A percentile compares a stretch with the other conserved stretches of the same genome.
Evolutionary conservation across 176 grass and related monocot genomes (phyloP).

Genomic region (Miscanthus lutarioriparius): DNA sequence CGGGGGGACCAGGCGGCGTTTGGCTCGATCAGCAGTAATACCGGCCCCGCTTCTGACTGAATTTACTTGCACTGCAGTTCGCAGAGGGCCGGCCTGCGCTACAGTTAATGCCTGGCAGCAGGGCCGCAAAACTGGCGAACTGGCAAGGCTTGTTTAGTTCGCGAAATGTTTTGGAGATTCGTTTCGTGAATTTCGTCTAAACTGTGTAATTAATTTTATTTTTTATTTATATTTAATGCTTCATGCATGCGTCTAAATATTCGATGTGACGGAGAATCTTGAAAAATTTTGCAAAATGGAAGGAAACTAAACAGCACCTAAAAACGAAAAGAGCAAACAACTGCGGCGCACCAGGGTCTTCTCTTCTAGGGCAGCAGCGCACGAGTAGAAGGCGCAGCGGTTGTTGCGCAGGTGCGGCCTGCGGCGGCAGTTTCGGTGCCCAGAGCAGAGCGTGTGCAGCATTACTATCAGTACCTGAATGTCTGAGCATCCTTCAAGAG

Average conservation of each 20-base stretch:
- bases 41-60: conserved; percentile 14
- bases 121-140: background rate
- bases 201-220: too few relatives aligned
- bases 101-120: background rate
- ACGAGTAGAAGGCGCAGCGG: conserved; percentile 17
- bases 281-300: too few relatives aligned
- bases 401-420: background rate
- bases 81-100: background rate
- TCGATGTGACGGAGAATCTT: too few relatives aligned
- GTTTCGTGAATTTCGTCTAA: too few relatives aligned
- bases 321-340: conserved; percentile 1
- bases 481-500: too few relatives aligned
- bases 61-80: conserved; percentile 39
- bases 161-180: too few relatives aligned
- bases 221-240: too few relatives aligned
- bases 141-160: too few relatives aligned
- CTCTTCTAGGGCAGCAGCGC: too few relatives aligned
- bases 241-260: too few relatives aligned
- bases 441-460: background rate
- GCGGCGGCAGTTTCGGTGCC: background rate
- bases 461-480: background rate
- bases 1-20: background rate
- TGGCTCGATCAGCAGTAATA: background rate
- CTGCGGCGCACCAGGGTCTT: background rate
- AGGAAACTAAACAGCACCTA: too few relatives aligned